Evolutionary conservation across 129 eudicot species (phyloP), one percentile per base, ranked within the genome.

Genomic region (Glebionis coronaria): DNA sequence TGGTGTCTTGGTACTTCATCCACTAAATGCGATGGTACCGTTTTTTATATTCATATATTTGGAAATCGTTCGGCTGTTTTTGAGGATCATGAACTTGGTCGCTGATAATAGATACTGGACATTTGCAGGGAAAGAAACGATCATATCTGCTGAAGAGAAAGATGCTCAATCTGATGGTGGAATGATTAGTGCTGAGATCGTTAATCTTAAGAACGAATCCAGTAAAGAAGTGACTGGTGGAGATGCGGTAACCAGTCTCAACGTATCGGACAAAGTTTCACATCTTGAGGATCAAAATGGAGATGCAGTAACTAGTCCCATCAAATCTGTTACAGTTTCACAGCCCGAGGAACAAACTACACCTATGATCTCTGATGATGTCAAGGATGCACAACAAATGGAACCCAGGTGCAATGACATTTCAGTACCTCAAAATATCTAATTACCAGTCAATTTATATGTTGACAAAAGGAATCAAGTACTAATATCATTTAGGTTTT

Each of bases 91-190:
- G 72, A 44, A 49, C 56, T 31, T 49, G 75, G 77, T 53, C 52
- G 56, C 66, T 67, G 69, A 65, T 61, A 27, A 76, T 61, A 52
- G 77, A 73, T 58, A 27, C 73, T 72, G 66, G 73, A 61, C 78
- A 65, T 78, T 72, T 80, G 83, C 86, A 79, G 87, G 81, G 38
- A 74, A 61, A 61, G 63, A 57, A 76, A 44, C 82, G 72, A 56
- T 68, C 42, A 51, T 49, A 29, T 57, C 74, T 47, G 47, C 2
- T 9, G 45, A 61, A 28, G 65, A 31, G n/a, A 35, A 60, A 31
- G 45, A 46, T n/a, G 6, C 65, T 31, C 46, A 31, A n/a, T 16
- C 44, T 72, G 82, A 61, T 54, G 60, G 68, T 52, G 72, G 50
- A 51, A 35, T 42, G 63, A 46, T 23, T 28, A 56, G 61, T 56